These are phyloP conservation scores for Boletellus ananiceps DNA, from an alignment of 768 basidiomycete species.

Conservation along the genomic window DNA sequence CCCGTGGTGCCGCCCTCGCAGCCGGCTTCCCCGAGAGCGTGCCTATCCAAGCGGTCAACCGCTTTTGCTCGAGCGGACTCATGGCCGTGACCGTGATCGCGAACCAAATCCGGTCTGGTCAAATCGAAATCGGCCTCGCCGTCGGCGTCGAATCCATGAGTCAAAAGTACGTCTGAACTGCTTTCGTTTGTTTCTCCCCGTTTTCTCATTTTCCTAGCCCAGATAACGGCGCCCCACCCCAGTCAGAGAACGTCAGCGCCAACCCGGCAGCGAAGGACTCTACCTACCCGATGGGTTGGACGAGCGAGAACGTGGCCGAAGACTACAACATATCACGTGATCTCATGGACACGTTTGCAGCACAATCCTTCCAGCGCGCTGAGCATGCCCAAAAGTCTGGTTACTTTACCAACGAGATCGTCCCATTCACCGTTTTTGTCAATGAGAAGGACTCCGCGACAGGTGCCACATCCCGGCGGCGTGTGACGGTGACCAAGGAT, in stretches of 20 bases:
- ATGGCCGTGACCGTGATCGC: slow-evolving; percentile 77
- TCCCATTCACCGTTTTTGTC: slow-evolving; percentile 65
- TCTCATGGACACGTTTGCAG: slow-evolving; percentile 72
- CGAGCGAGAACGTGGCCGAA: slow-evolving; percentile 77
- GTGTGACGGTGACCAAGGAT: slow-evolving; percentile 59
- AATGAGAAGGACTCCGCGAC: slow-evolving; percentile 57
- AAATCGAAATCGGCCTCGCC: slow-evolving; percentile 76
- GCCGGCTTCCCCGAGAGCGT: slow-evolving; percentile 79
- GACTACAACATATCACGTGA: slow-evolving; percentile 70
- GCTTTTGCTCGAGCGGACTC: slow-evolving; percentile 83
- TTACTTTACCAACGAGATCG: slow-evolving; percentile 64
- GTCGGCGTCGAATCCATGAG: slow-evolving; percentile 89
- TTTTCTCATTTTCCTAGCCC: slow-evolving; percentile 38
- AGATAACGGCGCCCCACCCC: slow-evolving; percentile 55
- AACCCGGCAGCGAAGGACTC: slow-evolving; percentile 59
- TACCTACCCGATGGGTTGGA: slow-evolving; percentile 81
- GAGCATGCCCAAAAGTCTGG: slow-evolving; percentile 68
- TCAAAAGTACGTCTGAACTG: slow-evolving; percentile 45
- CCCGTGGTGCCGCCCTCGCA: slow-evolving; percentile 68
- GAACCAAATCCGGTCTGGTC: slow-evolving; percentile 71
- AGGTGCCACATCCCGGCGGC: slow-evolving; percentile 39
- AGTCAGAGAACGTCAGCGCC: slow-evolving; percentile 56
- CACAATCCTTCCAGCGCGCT: slow-evolving; percentile 72
- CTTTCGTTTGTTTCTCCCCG: not conserved
- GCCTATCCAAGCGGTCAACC: slow-evolving; percentile 69